A percentile compares a stretch with the other conserved stretches of the same genome.
Conservation (phyloP, 2,329 filamentous ascomycete species). For the Microsporum audouinii region DNA sequence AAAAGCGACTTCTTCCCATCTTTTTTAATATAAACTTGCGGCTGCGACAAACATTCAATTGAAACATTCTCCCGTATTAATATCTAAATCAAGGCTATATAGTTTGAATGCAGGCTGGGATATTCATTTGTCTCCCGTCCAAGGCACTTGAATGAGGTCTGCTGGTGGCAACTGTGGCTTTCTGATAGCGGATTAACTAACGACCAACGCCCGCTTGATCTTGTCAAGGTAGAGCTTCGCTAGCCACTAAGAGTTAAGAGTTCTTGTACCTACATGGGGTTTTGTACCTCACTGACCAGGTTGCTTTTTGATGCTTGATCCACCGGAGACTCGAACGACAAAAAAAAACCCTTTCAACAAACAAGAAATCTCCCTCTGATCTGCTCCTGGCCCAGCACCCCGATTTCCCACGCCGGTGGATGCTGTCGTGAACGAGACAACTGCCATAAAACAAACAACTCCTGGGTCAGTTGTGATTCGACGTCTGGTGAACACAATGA, state of each 20-base stretch:
- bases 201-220: not conserved
- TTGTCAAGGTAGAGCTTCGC: constrained; percentile 4
- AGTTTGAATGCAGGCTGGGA: not conserved
- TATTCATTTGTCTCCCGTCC: not conserved
- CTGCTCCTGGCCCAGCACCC: not conserved
- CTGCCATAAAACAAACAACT: not conserved
- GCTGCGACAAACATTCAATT: not conserved
- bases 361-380: not conserved
- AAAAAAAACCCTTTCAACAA: constrained; percentile 2
- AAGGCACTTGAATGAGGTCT: not conserved
- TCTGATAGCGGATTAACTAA: not conserved
- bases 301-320: constrained; percentile 4
- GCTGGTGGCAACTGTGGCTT: constrained; percentile 2
- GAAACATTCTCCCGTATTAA: not conserved
- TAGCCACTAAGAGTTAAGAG: constrained; percentile 2
- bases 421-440: not conserved
- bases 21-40: not conserved
- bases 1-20: not conserved
- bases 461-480: not conserved
- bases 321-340: not conserved
- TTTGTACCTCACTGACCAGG: constrained; percentile 4
- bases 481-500: not conserved
- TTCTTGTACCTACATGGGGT: not conserved
- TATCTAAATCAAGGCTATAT: not conserved
- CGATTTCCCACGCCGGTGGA: not conserved